Evolutionary conservation across 139 green algal species (phyloP), one percentile per base, ranked within the genome.

Genomic region (Ettlia oleoabundans): DNA sequence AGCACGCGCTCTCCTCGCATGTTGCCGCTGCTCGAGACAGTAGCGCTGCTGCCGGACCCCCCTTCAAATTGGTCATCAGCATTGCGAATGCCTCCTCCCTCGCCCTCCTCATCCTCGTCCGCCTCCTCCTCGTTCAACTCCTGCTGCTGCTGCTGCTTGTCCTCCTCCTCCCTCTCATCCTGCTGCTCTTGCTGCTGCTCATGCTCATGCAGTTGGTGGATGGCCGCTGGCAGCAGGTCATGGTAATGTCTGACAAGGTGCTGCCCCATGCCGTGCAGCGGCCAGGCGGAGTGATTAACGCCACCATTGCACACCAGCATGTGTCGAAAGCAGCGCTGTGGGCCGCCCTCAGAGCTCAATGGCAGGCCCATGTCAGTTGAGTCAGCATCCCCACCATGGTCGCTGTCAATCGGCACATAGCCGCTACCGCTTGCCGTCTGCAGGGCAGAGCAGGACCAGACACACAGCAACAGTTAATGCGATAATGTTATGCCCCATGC

Each of bases 281-380:
- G 65, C 65, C 65, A 72, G 33, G 21, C 24, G 35, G 33, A 7
- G 2, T 18, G 13, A 32, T 47, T 42, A 28, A 72, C 19, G 33
- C 65, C 65, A 51, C 13, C 65, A 2, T 33, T 43, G 65, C 65
- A 72, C 65, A 72, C 65, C 21, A 47, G 47, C 65, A 72, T 72
- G 33, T 3, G 1, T 35, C 19, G 5, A 24, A 72, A 72, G 65
- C 65, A 72, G 35, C 65, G 65, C 37, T 72, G 65, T 2, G 65
- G 35, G 10, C 65, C 65, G 2, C 65, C 65, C 35, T 72, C 65
- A 18, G 35, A 33, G 19, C 65, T 72, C 65, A 52, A 22, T 21
- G 65, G 33, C 15, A 33, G 65, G 28, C 33, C 15, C 28, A 24
- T 35, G 4, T 72, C 35, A 1, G 8, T 24, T 1, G 2, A 19